These are phyloP conservation scores for Dysphania ambrosioides DNA, from an alignment of 148 eudicot species.

Conservation along the genomic window DNA sequence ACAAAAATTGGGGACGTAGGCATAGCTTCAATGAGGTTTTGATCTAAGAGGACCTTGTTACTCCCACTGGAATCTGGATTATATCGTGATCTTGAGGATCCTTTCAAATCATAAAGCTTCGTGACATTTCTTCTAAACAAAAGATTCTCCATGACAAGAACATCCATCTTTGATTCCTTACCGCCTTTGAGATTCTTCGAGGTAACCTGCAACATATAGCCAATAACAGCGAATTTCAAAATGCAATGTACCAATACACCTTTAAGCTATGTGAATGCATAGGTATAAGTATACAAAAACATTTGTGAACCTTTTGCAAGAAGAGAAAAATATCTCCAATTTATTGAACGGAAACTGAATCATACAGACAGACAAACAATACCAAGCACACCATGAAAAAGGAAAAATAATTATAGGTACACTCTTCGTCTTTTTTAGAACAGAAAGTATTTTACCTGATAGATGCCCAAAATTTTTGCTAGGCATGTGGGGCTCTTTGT, in stretches of 20 bases:
- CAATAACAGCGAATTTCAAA: neutral
- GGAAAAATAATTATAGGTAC: neutral
- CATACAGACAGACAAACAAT: neutral
- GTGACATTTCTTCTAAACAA: conserved; percentile 73
- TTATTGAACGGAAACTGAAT: neutral
- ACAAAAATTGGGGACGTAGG: conserved; percentile 95
- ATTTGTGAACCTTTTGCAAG: neutral
- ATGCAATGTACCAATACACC: neutral
- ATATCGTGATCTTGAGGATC: conserved; percentile 86
- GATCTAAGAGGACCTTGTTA: conserved; percentile 89
- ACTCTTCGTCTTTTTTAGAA: no score
- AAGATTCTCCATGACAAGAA: conserved; percentile 94
- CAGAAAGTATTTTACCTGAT: no score
- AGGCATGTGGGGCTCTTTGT: conserved; percentile 86
- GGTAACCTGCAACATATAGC: conserved; percentile 43
- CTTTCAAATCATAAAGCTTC: conserved; percentile 88
- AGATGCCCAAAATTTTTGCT: conserved; percentile 87
- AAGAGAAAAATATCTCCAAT: neutral
- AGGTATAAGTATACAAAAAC: neutral
- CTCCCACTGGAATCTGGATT: conserved; percentile 84
- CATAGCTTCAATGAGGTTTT: conserved; percentile 93
- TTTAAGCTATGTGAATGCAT: neutral
- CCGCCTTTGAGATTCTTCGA: conserved; percentile 86
- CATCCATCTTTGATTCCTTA: conserved; percentile 84
- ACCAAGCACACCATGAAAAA: neutral